Conservation (phyloP, 305 asterid species). For the Ilex paraguariensis region DNA sequence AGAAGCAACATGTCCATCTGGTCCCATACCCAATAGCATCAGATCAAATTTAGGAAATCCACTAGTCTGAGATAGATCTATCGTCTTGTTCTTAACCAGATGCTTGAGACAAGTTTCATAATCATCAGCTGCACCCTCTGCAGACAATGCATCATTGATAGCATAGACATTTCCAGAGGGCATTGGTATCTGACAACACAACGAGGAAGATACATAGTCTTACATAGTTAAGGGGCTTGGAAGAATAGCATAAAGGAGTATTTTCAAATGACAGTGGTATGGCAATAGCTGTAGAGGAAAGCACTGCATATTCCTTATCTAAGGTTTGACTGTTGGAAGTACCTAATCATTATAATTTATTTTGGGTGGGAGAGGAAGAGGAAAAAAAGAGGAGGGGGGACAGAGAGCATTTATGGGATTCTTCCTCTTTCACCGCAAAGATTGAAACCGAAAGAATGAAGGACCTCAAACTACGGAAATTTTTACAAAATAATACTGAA, state of each 20-base stretch:
- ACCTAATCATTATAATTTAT: too few relatives aligned
- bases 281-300: too few relatives aligned
- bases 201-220: not conserved
- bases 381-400: too few relatives aligned
- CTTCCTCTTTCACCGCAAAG: too few relatives aligned
- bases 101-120: slow-evolving; percentile 56
- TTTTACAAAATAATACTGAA: too few relatives aligned
- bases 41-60: slow-evolving; percentile 79
- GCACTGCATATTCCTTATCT: too few relatives aligned
- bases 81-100: slow-evolving; percentile 32
- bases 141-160: slow-evolving; percentile 36
- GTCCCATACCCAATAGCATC: slow-evolving; percentile 87
- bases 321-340: too few relatives aligned
- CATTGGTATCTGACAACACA: slow-evolving; percentile 38
- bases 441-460: too few relatives aligned
- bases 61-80: slow-evolving; percentile 37
- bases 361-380: too few relatives aligned
- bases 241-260: not conserved
- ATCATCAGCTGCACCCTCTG: slow-evolving; percentile 70
- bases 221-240: too few relatives aligned
- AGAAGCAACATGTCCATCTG: slow-evolving; percentile 88
- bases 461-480: too few relatives aligned
- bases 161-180: slow-evolving; percentile 37
- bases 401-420: too few relatives aligned
- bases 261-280: not conserved